Evolutionary conservation across 805 yeast genomes (phyloP), one percentile per base, ranked within the genome.

Genomic region (Saturnispora ahearnii): DNA sequence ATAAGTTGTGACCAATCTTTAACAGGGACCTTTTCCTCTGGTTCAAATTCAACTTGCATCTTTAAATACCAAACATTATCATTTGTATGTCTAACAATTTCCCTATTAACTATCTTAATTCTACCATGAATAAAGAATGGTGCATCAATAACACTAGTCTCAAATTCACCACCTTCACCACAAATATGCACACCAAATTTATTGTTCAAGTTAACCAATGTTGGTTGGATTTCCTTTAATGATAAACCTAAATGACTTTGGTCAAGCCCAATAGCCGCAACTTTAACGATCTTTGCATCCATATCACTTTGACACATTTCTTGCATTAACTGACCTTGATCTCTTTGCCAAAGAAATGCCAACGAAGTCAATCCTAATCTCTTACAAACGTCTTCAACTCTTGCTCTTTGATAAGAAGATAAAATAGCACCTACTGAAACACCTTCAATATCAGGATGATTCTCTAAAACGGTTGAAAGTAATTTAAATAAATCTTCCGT

Each of bases 161-260:
- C 99, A 65, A 88, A 93, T 65, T 93, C 99, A 1, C 99, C 99
- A 32, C 99, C 99, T 70, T 93, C 99, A 12, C 99, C 99, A 69
- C 99, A 93, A 0, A 93, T 81, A 63, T 91, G 96, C 12, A 90
- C 86, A 2, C 90, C 95, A 66, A 78, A 90, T 64, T 70, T 67
- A 9, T 62, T 52, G 62, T 89, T 84, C 53, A 90, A 68, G 37
- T 70, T 69, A 11, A 70, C 55, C 61, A 93, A 64, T 0, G 69
- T 74, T 1, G 87, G 84, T 49, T 74, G 76, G 55, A 84, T 69
- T 53, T 85, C 76, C 4, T 72, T 76, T 41, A 93, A 69, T 2
- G 82, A 69, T 62, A 77, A 75, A 2, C 95, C 95, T 53, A 93
- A 68, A 65, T 89, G 86, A 1, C 61, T 61, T 13, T 74, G 73